A percentile compares a stretch with the other conserved stretches of the same genome.
phyloP scores from a whole-genome alignment of 2,329 filamentous ascomycete species.

The Phoma sp. region DNA sequence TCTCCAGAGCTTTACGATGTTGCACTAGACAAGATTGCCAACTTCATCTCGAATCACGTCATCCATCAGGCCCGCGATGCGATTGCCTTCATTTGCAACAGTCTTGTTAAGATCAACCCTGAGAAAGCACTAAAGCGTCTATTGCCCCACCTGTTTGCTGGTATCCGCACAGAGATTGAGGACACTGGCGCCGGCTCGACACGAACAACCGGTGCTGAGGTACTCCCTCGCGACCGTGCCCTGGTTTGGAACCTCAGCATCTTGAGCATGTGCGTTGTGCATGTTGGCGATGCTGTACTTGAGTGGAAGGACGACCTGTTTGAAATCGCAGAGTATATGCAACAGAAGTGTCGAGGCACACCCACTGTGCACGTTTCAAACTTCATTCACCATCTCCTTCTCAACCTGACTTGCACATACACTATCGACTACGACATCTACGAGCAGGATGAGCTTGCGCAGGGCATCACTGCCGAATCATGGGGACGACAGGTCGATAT shows the following conservation, averaged over 20 bases:
- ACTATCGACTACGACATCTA: slow-evolving; percentile 89
- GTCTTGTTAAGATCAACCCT: slow-evolving; percentile 92
- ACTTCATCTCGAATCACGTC: slow-evolving; percentile 91
- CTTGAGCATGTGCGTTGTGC: slow-evolving; percentile 96
- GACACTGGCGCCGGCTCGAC: slow-evolving; percentile 96
- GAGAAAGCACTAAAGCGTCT: slow-evolving; percentile 91
- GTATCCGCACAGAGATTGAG: slow-evolving; percentile 95
- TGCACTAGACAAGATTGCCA: slow-evolving; percentile 87
- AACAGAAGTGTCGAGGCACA: slow-evolving; percentile 90
- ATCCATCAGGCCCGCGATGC: slow-evolving; percentile 96
- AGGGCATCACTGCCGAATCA: slow-evolving; percentile 76
- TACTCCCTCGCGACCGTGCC: slow-evolving; percentile 88
- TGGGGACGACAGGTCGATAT: slow-evolving; percentile 85
- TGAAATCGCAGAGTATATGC: slow-evolving; percentile 94
- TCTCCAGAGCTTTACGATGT: slow-evolving; percentile 94
- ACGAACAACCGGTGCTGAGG: slow-evolving; percentile 89
- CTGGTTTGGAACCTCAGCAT: slow-evolving; percentile 97
- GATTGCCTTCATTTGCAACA: slow-evolving; percentile 98
- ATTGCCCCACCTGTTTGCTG: slow-evolving; percentile 86
- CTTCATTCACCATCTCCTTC: slow-evolving; percentile 92
- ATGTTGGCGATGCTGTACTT: slow-evolving; percentile 89
- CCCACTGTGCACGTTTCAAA: slow-evolving; percentile 97
- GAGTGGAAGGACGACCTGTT: slow-evolving; percentile 89
- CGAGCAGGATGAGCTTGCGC: slow-evolving; percentile 75
- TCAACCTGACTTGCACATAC: slow-evolving; percentile 94